These are phyloP conservation scores for Allantophomopsis lycopodina DNA, from an alignment of 2,329 filamentous ascomycete species.

Conservation along the genomic window DNA sequence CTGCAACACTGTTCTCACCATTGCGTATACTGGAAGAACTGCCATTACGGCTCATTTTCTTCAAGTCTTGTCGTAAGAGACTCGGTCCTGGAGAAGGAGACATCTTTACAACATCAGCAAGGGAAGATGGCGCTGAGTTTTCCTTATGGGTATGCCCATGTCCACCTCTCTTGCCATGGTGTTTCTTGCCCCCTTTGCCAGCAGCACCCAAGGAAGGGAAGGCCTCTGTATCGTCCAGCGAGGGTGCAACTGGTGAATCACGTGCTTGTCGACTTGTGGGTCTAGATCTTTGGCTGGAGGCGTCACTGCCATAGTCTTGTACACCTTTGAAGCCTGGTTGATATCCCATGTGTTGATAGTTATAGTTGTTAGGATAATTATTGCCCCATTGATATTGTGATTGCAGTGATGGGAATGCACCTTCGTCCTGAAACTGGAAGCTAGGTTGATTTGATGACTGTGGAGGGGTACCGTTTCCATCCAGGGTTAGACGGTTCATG, in stretches of 20 bases:
- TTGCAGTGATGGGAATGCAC: conserved; percentile 69
- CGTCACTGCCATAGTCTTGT: conserved; percentile 38
- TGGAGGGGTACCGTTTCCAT: conserved; percentile 53
- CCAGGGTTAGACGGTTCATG: conserved; percentile 66
- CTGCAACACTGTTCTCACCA: conserved; percentile 67
- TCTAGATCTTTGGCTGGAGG: conserved; percentile 64
- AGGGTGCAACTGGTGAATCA: conserved; percentile 53
- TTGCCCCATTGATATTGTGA: conserved; percentile 44
- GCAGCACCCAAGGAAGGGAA: conserved; percentile 79
- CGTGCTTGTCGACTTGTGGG: conserved; percentile 64
- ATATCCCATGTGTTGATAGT: conserved; percentile 37
- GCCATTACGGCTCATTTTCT: conserved; percentile 47
- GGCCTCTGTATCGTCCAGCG: conserved; percentile 87
- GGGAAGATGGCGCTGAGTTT: conserved; percentile 54
- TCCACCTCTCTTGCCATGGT: conserved; percentile 80
- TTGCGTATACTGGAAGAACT: conserved; percentile 49
- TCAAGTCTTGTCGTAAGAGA: conserved; percentile 42
- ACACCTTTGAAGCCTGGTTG: conserved; percentile 57
- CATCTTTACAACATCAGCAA: conserved; percentile 94
- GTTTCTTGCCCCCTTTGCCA: conserved; percentile 71
- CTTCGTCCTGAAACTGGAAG: conserved; percentile 72
- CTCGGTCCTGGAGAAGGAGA: conserved; percentile 67
- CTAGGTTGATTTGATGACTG: conserved; percentile 45
- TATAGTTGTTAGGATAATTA: conserved; percentile 31
- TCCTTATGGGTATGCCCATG: conserved; percentile 63